Evolutionary conservation across 768 basidiomycete genomes (phyloP).

Genomic region (Galerina marginata): DNA sequence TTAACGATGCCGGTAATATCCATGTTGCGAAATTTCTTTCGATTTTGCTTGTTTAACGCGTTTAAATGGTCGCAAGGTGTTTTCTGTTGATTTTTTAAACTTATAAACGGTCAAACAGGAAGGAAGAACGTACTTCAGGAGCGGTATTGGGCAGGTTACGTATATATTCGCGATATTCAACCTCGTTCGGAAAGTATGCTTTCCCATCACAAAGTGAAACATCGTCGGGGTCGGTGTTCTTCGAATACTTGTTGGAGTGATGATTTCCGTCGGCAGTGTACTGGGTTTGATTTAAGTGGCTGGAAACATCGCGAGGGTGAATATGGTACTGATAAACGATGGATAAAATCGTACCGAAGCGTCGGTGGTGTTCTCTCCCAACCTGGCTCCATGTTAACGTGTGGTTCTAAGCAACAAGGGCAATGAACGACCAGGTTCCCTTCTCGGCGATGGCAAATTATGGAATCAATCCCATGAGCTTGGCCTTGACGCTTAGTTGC

Average conservation of each 20-base stretch:
- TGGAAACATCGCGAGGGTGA: conserved; percentile 7
- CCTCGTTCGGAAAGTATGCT: conserved; percentile 25
- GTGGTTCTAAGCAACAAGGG: conserved; percentile 26
- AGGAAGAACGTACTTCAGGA: conserved; percentile 3
- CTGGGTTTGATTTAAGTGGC: conserved; percentile 28
- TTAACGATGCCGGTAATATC: conserved; percentile 30
- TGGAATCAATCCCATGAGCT: conserved; percentile 25
- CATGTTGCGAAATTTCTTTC: conserved; percentile 34
- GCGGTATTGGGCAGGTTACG: neutral
- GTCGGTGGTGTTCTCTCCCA: conserved; percentile 21
- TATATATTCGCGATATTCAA: conserved; percentile 16
- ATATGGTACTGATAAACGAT: neutral
- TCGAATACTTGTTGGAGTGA: conserved; percentile 24
- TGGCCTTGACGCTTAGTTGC: conserved; percentile 24
- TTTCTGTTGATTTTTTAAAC: conserved; percentile 14
- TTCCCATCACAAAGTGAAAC: conserved; percentile 23
- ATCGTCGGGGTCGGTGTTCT: neutral
- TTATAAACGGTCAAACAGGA: neutral
- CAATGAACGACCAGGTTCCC: conserved; percentile 24
- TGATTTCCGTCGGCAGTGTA: conserved; percentile 30
- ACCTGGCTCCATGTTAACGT: conserved; percentile 16
- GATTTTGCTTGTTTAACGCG: conserved; percentile 29
- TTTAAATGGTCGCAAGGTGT: conserved; percentile 27
- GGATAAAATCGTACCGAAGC: conserved; percentile 16
- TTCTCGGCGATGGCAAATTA: conserved; percentile 17